Conservation (phyloP, 164 flowering plant genomes). For the Cinnamomum micranthum region DNA sequence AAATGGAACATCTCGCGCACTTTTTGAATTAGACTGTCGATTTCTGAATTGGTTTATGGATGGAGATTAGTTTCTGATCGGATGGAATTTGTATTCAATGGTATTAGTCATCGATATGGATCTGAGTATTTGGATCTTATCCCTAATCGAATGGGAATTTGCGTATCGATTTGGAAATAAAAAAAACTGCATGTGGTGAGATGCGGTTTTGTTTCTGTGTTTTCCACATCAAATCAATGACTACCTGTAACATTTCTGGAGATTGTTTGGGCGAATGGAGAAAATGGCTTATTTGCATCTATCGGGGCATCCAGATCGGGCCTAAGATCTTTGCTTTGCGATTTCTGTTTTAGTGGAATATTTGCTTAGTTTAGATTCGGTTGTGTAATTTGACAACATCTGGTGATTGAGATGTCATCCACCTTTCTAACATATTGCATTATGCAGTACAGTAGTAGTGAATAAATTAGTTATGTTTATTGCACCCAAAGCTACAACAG, state of each 20-base stretch:
- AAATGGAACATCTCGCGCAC: not conserved
- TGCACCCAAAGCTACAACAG: too few relatives aligned
- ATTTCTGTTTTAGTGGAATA: not conserved
- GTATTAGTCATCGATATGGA: not conserved
- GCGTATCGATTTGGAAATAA: not conserved
- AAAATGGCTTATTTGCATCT: not conserved
- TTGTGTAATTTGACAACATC: not conserved
- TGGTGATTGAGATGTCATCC: not conserved
- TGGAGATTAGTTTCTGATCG: not conserved
- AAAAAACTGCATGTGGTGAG: not conserved
- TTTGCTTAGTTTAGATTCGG: not conserved
- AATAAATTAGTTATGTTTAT: too few relatives aligned
- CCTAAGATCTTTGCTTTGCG: not conserved
- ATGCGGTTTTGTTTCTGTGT: not conserved
- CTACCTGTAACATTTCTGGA: not conserved
- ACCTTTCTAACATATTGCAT: too few relatives aligned
- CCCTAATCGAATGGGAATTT: not conserved
- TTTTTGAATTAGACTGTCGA: not conserved
- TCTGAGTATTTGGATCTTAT: not conserved
- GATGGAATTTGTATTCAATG: too few relatives aligned
- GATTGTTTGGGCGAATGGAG: not conserved
- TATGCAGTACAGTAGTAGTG: too few relatives aligned
- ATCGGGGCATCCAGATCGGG: not conserved
- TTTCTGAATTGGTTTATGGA: not conserved
- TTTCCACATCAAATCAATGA: not conserved